Evolutionary conservation across 257 asterid species (phyloP).

Genomic region (Ophiorrhiza pumila): DNA sequence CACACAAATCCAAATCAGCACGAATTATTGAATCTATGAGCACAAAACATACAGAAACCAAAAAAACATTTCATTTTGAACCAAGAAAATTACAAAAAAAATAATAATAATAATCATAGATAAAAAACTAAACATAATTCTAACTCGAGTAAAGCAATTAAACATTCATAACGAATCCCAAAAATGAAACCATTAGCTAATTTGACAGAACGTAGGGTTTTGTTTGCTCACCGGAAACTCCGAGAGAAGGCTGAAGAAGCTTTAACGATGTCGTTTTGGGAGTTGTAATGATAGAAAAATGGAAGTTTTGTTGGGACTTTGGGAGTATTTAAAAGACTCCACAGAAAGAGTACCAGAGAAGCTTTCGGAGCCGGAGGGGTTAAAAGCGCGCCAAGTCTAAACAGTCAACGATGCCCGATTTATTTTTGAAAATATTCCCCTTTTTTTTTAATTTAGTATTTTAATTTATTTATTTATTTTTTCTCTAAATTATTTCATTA

Average conservation of each 20-base stretch:
- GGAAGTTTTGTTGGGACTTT: background rate
- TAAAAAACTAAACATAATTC: background rate
- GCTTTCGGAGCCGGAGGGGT: slow-evolving; percentile 5
- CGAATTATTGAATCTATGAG: background rate
- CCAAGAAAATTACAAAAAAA: no score
- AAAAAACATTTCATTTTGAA: background rate
- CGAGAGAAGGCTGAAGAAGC: background rate
- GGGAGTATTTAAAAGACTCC: no score
- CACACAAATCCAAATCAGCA: background rate
- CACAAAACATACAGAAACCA: background rate
- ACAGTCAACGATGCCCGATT: background rate
- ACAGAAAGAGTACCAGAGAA: background rate
- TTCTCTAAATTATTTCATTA: no score
- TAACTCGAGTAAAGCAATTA: background rate
- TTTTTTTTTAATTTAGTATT: background rate
- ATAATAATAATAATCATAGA: no score
- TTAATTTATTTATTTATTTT: background rate
- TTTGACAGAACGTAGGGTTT: background rate
- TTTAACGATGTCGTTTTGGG: slow-evolving; percentile 9
- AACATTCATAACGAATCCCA: background rate
- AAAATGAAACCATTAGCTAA: no score
- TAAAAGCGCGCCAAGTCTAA: background rate
- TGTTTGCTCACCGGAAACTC: background rate
- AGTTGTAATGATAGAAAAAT: background rate
- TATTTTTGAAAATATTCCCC: background rate